phyloP scores from a whole-genome alignment of 129 eudicot genomes.

The Pseudognaphalium luteoalbum region DNA sequence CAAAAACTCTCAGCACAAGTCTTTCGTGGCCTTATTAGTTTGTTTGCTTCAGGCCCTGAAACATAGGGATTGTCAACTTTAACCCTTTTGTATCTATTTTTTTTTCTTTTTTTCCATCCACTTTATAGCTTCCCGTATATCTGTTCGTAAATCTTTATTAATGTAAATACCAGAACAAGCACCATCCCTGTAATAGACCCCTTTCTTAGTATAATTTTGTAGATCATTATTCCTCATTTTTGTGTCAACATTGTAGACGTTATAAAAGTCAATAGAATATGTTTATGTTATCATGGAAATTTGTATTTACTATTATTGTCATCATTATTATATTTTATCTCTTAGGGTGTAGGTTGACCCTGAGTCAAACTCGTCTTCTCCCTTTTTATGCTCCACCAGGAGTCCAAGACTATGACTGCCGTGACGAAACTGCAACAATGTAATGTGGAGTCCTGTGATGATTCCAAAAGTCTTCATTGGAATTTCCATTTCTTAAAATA shows the following conservation, averaged over 20 bases:
- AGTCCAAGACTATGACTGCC: slow-evolving; percentile 2
- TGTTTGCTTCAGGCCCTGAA: slow-evolving; percentile 93
- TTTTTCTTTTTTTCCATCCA: neutral
- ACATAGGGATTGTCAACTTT: slow-evolving; percentile 29
- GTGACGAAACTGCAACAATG: neutral
- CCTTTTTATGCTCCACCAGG: neutral
- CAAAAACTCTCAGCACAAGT: slow-evolving; percentile 95
- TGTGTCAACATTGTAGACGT: neutral
- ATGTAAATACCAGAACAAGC: neutral
- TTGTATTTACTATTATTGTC: neutral
- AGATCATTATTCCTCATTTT: neutral
- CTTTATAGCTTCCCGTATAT: neutral
- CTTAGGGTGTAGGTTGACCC: neutral
- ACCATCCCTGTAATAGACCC: neutral
- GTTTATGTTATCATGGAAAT: neutral
- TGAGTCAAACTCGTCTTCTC: neutral
- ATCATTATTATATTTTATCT: neutral
- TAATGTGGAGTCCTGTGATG: slow-evolving; percentile 1
- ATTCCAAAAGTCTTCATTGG: slow-evolving; percentile 27
- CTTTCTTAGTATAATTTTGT: neutral
- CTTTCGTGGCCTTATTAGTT: slow-evolving; percentile 77
- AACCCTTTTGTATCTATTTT: neutral
- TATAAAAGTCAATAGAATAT: neutral
- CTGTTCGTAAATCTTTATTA: neutral
- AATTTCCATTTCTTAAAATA: neutral